Conservation (phyloP, 2,329 filamentous ascomycete species). For the Penicillium sp. region DNA sequence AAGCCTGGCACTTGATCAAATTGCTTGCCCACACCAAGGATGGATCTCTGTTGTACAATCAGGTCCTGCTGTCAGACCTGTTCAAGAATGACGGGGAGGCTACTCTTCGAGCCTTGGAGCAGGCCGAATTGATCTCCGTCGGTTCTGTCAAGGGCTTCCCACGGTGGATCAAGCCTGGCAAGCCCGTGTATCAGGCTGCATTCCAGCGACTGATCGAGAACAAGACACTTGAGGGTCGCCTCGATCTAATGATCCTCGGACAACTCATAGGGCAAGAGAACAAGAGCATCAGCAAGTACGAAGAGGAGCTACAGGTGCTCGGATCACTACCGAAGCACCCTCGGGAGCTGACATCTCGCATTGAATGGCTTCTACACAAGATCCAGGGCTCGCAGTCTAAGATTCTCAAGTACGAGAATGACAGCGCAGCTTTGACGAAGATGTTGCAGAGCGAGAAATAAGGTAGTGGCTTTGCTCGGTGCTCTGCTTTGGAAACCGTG, state of each 20-base stretch:
- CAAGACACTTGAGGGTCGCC: constrained; percentile 71
- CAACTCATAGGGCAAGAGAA: constrained; percentile 75
- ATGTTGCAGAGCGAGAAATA: constrained; percentile 63
- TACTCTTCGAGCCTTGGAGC: constrained; percentile 79
- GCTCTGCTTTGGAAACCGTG: background rate
- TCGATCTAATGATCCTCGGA: constrained; percentile 73
- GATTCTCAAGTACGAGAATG: constrained; percentile 73
- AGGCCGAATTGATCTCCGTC: constrained; percentile 84
- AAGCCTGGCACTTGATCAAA: constrained; percentile 90
- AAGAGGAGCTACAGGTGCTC: constrained; percentile 76
- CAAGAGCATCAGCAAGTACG: constrained; percentile 76
- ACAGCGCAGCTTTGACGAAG: constrained; percentile 75
- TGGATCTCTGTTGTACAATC: constrained; percentile 75
- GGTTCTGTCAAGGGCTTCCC: constrained; percentile 76
- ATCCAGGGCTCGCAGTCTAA: constrained; percentile 75
- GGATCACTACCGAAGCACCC: constrained; percentile 74
- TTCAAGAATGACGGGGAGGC: constrained; percentile 76
- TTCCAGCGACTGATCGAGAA: constrained; percentile 77
- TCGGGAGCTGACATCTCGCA: constrained; percentile 67
- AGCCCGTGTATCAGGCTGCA: constrained; percentile 83
- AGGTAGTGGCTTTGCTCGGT: constrained; percentile 8
- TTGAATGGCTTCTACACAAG: constrained; percentile 76
- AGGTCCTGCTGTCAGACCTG: constrained; percentile 76
- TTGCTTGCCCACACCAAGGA: constrained; percentile 70
- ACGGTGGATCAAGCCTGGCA: constrained; percentile 76